Evolutionary conservation across 768 basidiomycete genomes (phyloP), one percentile per base, ranked within the genome.

Genomic region (Lactarius trivialis): DNA sequence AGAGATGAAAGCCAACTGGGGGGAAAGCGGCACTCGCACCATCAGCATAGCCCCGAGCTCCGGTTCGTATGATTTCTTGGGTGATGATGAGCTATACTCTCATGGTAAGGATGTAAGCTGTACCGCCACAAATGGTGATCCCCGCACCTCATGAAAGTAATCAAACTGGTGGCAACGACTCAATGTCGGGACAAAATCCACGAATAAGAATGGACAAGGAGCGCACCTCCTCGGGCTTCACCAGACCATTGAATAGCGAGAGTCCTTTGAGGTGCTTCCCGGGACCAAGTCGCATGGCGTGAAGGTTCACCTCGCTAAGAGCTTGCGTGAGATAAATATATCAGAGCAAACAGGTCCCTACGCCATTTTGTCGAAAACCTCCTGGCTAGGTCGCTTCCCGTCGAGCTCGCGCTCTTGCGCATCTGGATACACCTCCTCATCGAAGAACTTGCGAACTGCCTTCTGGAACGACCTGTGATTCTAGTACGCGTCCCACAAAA

Each of bases 271-370:
- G 75, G 68, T 94, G 92, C 69, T 88, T 91, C 21, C 90, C 91
- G 2, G 95, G 95, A 7, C 95, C 95, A 77, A 96, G 80, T n/a
- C 93, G 82, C 92, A 97, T 96, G 9, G 91, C 90, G 71, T 92
- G 89, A 24, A 98, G 57, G 67, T 93, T 85, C 32, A 84, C 63
- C 60, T 85, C 85, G 7, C 85, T 88, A 61, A 4, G 48, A 28
- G 43, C 32, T 34, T 52, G 34, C 8, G 68, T 65, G 59, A 60
- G 53, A 30, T 30, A 30, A 30, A 73, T 55, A 54, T 71, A 72
- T 26, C 41, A 21, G 21, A 8, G 7, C 7, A 0, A 7, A 17
- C 3, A 19, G 12, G 34, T 12, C 21, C 79, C 58, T 62, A 88
- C 86, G 91, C 85, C 91, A 97, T 91, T 63, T 84, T 83, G 69